These are phyloP conservation scores for Ceratobasidium sp. DNA, from an alignment of 1,284 basidiomycete species.

Conservation along the genomic window DNA sequence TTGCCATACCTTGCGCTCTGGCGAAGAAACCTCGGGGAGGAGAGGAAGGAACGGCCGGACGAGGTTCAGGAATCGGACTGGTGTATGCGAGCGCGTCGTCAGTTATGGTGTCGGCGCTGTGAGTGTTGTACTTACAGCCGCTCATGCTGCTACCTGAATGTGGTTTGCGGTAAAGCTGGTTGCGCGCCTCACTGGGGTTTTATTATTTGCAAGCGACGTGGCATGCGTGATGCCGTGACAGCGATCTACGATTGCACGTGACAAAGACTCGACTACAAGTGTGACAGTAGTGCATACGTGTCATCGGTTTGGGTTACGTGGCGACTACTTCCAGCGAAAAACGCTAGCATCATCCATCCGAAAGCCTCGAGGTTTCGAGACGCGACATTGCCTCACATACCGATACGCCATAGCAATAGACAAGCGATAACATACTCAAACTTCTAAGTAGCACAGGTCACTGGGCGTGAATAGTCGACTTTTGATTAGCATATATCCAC, in stretches of 20 bases:
- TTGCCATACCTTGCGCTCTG: constrained; percentile 83
- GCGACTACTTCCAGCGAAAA: constrained; percentile 20
- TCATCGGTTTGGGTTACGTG: constrained; percentile 26
- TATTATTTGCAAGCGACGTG: constrained; percentile 40
- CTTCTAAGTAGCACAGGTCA: too few species aligned
- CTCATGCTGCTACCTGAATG: constrained; percentile 44
- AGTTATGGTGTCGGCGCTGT: constrained; percentile 5
- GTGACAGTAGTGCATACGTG: constrained; percentile 35
- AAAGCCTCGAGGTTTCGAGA: background rate
- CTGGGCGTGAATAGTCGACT: too few species aligned
- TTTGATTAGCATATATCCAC: too few species aligned
- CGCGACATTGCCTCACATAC: background rate
- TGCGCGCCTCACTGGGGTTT: constrained; percentile 34
- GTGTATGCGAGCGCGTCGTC: constrained; percentile 27
- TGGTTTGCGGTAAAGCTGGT: constrained; percentile 27
- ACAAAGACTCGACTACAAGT: constrained; percentile 13
- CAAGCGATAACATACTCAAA: too few species aligned
- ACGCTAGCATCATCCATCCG: background rate
- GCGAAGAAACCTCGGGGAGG: constrained; percentile 93
- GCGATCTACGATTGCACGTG: constrained; percentile 5
- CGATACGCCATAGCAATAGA: background rate
- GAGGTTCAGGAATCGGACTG: constrained; percentile 95
- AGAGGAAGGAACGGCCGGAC: constrained; percentile 94
- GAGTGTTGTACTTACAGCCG: constrained; percentile 44
- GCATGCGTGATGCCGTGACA: constrained; percentile 26